Base-by-base conservation (phyloP, 768 basidiomycete genomes). In the Phaffia tasmanica region DNA sequence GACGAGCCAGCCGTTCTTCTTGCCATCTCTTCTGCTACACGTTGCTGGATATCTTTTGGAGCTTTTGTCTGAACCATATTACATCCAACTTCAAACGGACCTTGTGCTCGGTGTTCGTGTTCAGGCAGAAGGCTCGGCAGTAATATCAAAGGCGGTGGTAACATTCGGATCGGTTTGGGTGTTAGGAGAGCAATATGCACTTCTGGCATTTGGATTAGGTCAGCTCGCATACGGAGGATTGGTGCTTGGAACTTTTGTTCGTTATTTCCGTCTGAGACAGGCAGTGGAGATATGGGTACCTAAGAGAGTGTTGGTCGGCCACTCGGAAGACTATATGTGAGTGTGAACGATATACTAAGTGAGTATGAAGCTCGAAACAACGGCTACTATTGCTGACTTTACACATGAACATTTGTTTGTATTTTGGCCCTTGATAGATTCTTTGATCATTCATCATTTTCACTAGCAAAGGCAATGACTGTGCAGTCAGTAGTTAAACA, bases 401-500 rank as follows among this genome's bases (percentile, higher is more conserved):
- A 23, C 29, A 5, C 15, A 5, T 16, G 15, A 5, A 23, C 15
- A 30, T 54, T 16, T 16, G 15, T 54, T 16, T 54, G 53, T 29
- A 30, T 5, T 23, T 23, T 23, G 53, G 53, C 9, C 35, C 11
- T 42, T 11, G 11, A 11, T 11, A 42, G 35, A 1, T 63, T 49
- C 62, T 82, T 84, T 69, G 79, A 84, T 56, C 69, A 76, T 9
- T 72, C 78, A 32, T 74, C 83, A 19, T 75, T 89, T 16, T 77
- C 78, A 25, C 80, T 98, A 7, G 87, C 90, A 0, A 76, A 83
- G 60, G 88, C 86, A 0, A 88, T 98, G 84, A 91, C 90, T 25
- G 80, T 80, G 1, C 95, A 98, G 74, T 90, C 88, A 0, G 70
- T 95, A 2, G 80, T 97, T 70, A 99, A 99, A 75, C 95, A 98